A percentile compares a stretch with the other conserved stretches of the same genome.
Conservation (phyloP, 371 early-diverging fungal species). For the Zychaea mexicana region DNA sequence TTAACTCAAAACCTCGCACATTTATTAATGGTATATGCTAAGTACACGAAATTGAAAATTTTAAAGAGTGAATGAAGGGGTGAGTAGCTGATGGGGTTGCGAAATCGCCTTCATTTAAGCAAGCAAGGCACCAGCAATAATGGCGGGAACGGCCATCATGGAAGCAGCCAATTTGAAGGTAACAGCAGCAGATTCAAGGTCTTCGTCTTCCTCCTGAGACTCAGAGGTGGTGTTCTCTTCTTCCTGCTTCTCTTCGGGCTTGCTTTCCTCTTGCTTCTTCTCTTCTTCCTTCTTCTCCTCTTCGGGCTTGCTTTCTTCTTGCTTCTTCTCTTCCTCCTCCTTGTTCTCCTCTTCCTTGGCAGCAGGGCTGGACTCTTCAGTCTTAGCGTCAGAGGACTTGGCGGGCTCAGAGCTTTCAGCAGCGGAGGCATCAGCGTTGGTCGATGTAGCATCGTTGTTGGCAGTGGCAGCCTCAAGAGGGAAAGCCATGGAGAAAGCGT, state of each 20-base stretch:
- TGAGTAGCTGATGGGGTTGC: neutral
- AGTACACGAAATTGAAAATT: neutral
- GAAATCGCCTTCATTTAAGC: neutral
- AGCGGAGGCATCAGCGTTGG: conserved; percentile 7
- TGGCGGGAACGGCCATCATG: conserved; percentile 11
- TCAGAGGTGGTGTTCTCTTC: conserved; percentile 9
- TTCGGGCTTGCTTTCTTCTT: neutral
- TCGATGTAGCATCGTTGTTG: neutral
- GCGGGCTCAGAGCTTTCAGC: neutral
- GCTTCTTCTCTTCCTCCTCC: neutral
- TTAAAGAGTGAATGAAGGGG: neutral
- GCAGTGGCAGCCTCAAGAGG: neutral
- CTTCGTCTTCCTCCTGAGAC: conserved; percentile 8
- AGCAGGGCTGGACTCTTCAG: neutral
- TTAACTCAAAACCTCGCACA: neutral
- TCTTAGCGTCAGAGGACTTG: conserved; percentile 3
- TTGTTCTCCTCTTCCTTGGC: neutral
- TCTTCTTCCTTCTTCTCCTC: neutral
- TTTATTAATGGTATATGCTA: neutral
- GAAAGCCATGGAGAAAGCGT: conserved; percentile 14
- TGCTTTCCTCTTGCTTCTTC: neutral
- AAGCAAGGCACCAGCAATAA: conserved; percentile 10
- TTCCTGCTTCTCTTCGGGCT: neutral
- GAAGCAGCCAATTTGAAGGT: conserved; percentile 17
- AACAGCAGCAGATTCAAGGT: conserved; percentile 14